Evolutionary conservation across 1,284 basidiomycete species (phyloP), one percentile per base, ranked within the genome.

Genomic region (Xerocomus nothofagi): DNA sequence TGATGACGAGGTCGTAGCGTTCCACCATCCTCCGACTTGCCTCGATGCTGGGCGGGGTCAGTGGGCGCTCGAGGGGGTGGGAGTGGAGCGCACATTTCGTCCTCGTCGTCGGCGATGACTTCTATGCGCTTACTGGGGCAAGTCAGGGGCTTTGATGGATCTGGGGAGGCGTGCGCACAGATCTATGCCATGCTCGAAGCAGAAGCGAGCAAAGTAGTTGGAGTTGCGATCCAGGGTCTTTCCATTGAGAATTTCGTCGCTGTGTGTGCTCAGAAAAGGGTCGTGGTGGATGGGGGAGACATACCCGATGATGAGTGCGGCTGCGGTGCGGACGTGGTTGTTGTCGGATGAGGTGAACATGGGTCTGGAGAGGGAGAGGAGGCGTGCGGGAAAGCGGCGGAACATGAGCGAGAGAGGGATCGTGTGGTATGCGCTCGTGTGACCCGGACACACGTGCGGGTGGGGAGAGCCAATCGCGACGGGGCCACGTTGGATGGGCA

Each of bases 211-310:
- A 62, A 93, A 91, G 70, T 82, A 88, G 66, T 91, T 81, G 4
- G 86, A 88, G 68, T 97, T 98, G 17, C 81, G 78, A 69, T 98
- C 94, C 51, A 84, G 82, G 1, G 92, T 93, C 73, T 93, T 94
- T 42, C 91, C 91, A 53, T 88, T 91, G 49, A 91, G 71, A 40
- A 91, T 88, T 62, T 93, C 89, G 66, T 93, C 91, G 18, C 90
- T 91, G 49, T 11, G 24, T 6, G 0, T 0, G 5, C 20, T 45
- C 2, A 44, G 49, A 21, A 0, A 2, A 8, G 12, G 0, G 1
- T 3, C 4, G 10, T 0, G 1, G n/a, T 23, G 27, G 3, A n/a
- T n/a, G n/a, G n/a, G n/a, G 0, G 4, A 6, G 18, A 45, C 77
- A 41, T 51, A 85, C 86, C 87, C 88, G 55, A 91, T 91, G 46